Percentiles rank a stretch among this genome's conserved stretches.
Evolutionary conservation across 164 flowering plant genomes (phyloP).

Genomic region (Nelumbo lutea): DNA sequence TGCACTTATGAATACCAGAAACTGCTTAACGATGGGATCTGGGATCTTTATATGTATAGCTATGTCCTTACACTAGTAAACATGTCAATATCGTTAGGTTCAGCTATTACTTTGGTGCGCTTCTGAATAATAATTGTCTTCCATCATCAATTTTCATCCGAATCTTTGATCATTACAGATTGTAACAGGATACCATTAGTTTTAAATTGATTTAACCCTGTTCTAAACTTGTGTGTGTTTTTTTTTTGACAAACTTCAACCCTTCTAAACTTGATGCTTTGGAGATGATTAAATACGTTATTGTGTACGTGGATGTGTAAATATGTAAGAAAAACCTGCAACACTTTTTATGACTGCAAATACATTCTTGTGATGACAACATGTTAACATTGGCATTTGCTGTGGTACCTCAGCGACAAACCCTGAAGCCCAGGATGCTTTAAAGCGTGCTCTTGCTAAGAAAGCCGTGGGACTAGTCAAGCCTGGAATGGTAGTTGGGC

Average conservation of each 20-base stretch:
- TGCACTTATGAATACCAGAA: too few species aligned
- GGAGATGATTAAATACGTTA: background rate
- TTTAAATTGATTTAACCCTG: background rate
- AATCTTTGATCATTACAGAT: background rate
- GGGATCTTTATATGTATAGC: too few species aligned
- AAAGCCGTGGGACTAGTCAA: conserved; percentile 25
- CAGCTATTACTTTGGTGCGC: too few species aligned
- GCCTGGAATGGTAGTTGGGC: conserved; percentile 30
- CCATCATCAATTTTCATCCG: too few species aligned
- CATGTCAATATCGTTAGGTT: too few species aligned
- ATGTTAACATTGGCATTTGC: too few species aligned
- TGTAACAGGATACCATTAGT: background rate
- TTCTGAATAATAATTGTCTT: too few species aligned
- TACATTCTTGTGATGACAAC: background rate
- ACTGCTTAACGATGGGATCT: too few species aligned
- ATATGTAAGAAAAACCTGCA: background rate
- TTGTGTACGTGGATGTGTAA: background rate
- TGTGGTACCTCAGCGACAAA: conserved; percentile 7
- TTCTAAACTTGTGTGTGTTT: background rate
- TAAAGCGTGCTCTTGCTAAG: conserved; percentile 29
- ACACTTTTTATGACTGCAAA: background rate
- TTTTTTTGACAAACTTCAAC: background rate
- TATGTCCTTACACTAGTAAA: too few species aligned
- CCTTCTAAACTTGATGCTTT: background rate
- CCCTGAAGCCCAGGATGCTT: conserved; percentile 23